A percentile compares a stretch with the other conserved stretches of the same genome.
phyloP scores from a whole-genome alignment of 768 basidiomycete genomes.

The Collybia nuda region DNA sequence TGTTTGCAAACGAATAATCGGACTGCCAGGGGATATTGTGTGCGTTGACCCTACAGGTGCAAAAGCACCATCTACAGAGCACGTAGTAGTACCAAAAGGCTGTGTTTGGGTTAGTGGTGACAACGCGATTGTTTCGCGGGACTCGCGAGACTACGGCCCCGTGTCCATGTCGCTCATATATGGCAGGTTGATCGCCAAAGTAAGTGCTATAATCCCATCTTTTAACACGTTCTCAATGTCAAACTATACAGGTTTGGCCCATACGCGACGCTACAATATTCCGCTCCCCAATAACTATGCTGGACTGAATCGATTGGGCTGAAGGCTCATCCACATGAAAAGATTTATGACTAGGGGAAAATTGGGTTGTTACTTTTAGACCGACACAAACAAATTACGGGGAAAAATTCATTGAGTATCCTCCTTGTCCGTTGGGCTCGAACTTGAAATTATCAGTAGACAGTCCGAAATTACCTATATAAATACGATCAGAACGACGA shows the following conservation, averaged over 20 bases:
- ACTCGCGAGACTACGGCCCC: conserved; percentile 93
- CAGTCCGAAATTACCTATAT: conserved; percentile 84
- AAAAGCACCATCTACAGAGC: conserved; percentile 63
- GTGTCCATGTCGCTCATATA: conserved; percentile 80
- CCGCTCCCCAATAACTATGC: conserved; percentile 38
- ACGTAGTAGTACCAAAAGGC: conserved; percentile 78
- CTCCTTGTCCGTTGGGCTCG: conserved; percentile 90
- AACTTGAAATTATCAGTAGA: conserved; percentile 98
- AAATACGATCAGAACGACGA: neutral
- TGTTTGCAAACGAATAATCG: conserved; percentile 89
- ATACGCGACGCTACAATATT: conserved; percentile 36
- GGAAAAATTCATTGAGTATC: conserved; percentile 89
- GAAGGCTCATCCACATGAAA: too few species aligned
- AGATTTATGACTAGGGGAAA: too few species aligned
- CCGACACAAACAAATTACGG: conserved; percentile 30
- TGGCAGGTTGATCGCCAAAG: conserved; percentile 65
- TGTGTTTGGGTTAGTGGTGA: conserved; percentile 93
- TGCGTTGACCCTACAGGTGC: conserved; percentile 85
- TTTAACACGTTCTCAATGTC: neutral
- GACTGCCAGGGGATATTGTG: conserved; percentile 85
- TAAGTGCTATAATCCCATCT: conserved; percentile 27
- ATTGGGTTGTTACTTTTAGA: neutral
- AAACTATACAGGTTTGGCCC: conserved; percentile 43
- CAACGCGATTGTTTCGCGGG: conserved; percentile 78
- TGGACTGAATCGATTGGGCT: conserved; percentile 23